A percentile compares a stretch with the other conserved stretches of the same genome.
Conservation (phyloP, 1,139 yeast genomes). For the Scheffersomyces lignicola region DNA sequence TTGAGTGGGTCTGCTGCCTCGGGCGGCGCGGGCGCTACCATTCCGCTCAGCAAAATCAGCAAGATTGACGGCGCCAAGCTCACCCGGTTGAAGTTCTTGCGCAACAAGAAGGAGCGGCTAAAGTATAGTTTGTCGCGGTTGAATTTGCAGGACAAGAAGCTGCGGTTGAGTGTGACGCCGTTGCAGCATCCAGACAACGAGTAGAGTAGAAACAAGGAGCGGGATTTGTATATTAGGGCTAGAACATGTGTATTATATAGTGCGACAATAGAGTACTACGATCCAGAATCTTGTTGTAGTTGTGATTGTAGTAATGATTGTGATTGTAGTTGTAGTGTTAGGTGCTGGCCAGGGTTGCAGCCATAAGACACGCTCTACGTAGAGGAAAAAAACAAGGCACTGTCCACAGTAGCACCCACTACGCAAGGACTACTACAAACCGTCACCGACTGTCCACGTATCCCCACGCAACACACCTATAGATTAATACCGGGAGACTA, state of each 20-base stretch:
- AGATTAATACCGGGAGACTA: too few species aligned
- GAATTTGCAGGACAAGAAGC: neutral
- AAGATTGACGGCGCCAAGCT: constrained; percentile 22
- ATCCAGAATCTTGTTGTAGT: neutral
- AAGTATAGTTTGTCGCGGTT: constrained; percentile 29
- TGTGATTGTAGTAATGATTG: neutral
- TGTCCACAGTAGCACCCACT: too few species aligned
- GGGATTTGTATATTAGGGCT: too few species aligned
- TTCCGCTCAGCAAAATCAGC: constrained; percentile 1
- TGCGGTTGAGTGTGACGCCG: constrained; percentile 1
- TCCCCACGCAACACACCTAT: too few species aligned
- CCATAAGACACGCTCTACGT: too few species aligned
- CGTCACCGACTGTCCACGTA: too few species aligned
- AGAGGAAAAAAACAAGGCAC: too few species aligned
- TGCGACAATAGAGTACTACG: too few species aligned
- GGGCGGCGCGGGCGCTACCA: constrained; percentile 12
- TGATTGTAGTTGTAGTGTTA: neutral
- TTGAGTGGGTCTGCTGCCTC: constrained; percentile 17
- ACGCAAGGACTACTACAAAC: too few species aligned
- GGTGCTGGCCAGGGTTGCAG: neutral
- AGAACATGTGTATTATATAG: too few species aligned
- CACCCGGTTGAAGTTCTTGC: constrained; percentile 31
- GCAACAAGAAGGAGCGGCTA: constrained; percentile 39
- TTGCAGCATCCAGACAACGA: constrained; percentile 1
- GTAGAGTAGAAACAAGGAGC: too few species aligned